phyloP scores from a whole-genome alignment of 2,329 filamentous ascomycete species.

The Hirsutella thompsonii region DNA sequence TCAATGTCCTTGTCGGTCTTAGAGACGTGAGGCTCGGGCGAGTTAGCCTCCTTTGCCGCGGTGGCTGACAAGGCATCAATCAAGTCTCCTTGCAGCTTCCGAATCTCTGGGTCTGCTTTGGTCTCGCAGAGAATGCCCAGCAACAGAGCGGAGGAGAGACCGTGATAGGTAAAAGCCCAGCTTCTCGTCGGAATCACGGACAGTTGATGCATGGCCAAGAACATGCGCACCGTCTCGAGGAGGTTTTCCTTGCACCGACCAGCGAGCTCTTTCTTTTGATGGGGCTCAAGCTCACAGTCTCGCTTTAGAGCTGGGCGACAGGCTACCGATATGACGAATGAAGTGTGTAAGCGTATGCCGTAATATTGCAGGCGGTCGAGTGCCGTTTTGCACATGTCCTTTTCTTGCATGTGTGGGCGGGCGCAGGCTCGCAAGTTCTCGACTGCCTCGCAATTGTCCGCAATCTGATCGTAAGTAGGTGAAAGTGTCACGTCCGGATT shows the following conservation, averaged over 20 bases:
- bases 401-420: conserved; percentile 39
- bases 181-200: conserved; percentile 53
- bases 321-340: conserved; percentile 52
- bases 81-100: conserved; percentile 49
- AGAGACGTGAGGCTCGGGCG: conserved; percentile 38
- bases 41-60: conserved; percentile 46
- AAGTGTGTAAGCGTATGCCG: conserved; percentile 50
- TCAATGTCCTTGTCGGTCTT: conserved; percentile 48
- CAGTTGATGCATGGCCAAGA: conserved; percentile 54
- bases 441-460: conserved; percentile 42
- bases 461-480: conserved; percentile 40
- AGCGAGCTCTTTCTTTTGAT: conserved; percentile 41
- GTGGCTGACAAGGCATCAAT: conserved; percentile 52
- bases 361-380: conserved; percentile 51
- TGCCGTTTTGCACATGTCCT: conserved; percentile 50
- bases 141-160: conserved; percentile 50
- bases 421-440: conserved; percentile 37
- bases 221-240: conserved; percentile 55
- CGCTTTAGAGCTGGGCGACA: conserved; percentile 49
- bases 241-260: conserved; percentile 49
- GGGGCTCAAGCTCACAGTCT: conserved; percentile 34
- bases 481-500: conserved; percentile 39
- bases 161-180: conserved; percentile 57
- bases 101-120: conserved; percentile 48
- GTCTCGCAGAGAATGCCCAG: conserved; percentile 52